phyloP scores from a whole-genome alignment of 2,329 filamentous ascomycete species.

The Fusarium subglutinans region DNA sequence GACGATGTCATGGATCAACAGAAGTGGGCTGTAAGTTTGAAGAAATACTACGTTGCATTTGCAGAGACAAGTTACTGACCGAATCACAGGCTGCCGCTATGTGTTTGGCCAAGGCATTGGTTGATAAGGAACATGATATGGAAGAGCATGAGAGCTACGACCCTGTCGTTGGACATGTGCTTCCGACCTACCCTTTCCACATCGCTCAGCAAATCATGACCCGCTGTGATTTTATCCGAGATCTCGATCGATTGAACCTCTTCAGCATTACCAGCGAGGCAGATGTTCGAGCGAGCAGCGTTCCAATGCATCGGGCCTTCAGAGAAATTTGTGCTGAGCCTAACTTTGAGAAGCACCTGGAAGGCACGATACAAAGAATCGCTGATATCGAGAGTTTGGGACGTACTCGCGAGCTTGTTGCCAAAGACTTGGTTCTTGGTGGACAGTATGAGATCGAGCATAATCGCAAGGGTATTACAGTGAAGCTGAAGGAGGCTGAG shows the following conservation, averaged over 20 bases:
- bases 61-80: conserved; percentile 11
- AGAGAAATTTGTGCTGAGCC: conserved; percentile 79
- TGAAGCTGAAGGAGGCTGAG: conserved; percentile 56
- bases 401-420: conserved; percentile 91
- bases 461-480: conserved; percentile 51
- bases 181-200: conserved; percentile 84
- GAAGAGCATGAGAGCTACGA: conserved; percentile 69
- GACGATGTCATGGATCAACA: conserved; percentile 99
- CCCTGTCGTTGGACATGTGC: conserved; percentile 72
- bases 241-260: conserved; percentile 92
- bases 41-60: not conserved
- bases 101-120: conserved; percentile 89
- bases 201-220: conserved; percentile 94
- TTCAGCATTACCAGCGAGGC: conserved; percentile 92
- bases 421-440: conserved; percentile 90
- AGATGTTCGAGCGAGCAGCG: conserved; percentile 89
- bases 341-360: conserved; percentile 84
- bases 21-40: conserved; percentile 81
- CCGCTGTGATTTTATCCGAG: conserved; percentile 90
- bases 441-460: conserved; percentile 77
- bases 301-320: conserved; percentile 96
- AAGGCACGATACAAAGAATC: conserved; percentile 86
- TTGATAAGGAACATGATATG: conserved; percentile 78
- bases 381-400: conserved; percentile 92
- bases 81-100: conserved; percentile 79